Evolutionary conservation across 1,284 basidiomycete species (phyloP), one percentile per base, ranked within the genome.

Genomic region (Boletus nobilissimus): DNA sequence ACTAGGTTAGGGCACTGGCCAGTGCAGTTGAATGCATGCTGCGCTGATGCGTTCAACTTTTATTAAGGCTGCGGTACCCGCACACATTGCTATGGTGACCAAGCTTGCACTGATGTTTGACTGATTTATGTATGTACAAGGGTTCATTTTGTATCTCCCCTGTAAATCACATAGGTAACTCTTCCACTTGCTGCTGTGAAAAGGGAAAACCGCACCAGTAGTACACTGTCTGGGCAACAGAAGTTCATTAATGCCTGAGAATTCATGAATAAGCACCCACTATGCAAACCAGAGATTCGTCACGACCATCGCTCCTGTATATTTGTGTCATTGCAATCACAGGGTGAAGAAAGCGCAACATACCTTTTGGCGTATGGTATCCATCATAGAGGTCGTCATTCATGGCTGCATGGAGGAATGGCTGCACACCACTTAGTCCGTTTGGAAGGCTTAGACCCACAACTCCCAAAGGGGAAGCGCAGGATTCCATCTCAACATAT

Each of bases 401-500:
- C 66, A 68, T 40, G 14, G 32, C 78, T 13, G 74, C 70, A 57
- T 77, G 67, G 13, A n/a, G 74, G 82, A 39, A 83, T 51, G n/a
- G 73, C 81, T 83, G 54, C 51, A n/a, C 19, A 39, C n/a, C 9
- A 3, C 24, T 81, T 40, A 66, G 46, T 71, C 34, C 7, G 13
- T 39, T 63, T 63, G 34, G 48, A 36, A 67, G 73, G 18, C 19
- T 63, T 66, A 65, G 60, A 39, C 32, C 65, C 36, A 67, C 32
- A n/a, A 76, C 76, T 74, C 67, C 80, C 79, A 77, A 40, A 78
- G 76, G 11, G 70, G 76, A 14, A 80, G 9, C 39, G 26, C 8
- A 43, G 79, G 76, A 54, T 75, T 74, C 84, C 85, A 86, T 39
- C 87, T 81, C 39, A 85, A 69, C 1, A n/a, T n/a, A n/a, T n/a